Evolutionary conservation across 768 basidiomycete species (phyloP).

Genomic region (Nidula microcarpa): DNA sequence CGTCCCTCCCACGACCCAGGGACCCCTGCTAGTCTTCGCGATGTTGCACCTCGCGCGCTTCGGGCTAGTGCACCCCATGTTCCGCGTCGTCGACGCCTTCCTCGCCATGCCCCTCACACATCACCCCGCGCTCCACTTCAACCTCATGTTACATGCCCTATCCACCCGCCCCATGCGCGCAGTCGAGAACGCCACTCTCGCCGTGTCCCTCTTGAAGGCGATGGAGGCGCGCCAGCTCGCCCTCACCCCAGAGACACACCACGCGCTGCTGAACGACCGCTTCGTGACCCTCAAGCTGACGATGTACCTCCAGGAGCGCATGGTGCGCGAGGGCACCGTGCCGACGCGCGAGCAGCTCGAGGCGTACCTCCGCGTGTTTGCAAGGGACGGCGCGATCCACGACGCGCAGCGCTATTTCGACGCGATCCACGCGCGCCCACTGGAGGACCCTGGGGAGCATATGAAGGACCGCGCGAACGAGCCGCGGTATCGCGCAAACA

Average conservation of each 20-base stretch:
- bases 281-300: conserved; percentile 50
- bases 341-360: conserved; percentile 44
- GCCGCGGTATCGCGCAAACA: conserved; percentile 32
- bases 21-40: conserved; percentile 42
- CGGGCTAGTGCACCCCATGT: conserved; percentile 43
- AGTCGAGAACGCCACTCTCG: conserved; percentile 31
- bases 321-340: conserved; percentile 33
- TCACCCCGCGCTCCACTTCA: conserved; percentile 34
- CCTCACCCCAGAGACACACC: conserved; percentile 38
- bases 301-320: conserved; percentile 38
- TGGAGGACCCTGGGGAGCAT: not conserved
- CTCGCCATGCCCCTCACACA: conserved; percentile 27
- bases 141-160: conserved; percentile 50
- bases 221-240: conserved; percentile 44
- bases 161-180: conserved; percentile 37
- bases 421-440: conserved; percentile 24
- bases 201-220: conserved; percentile 35
- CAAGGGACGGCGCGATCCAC: conserved; percentile 39
- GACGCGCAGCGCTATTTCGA: conserved; percentile 35
- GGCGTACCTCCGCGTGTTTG: conserved; percentile 42
- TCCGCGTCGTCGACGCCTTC: conserved; percentile 38
- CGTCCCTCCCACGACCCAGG: conserved; percentile 27
- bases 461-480: conserved; percentile 4
- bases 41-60: conserved; percentile 48
- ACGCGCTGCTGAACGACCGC: conserved; percentile 42